These are phyloP conservation scores for Zizania palustris DNA, from an alignment of 202 grass and related monocot genomes.

Conservation along the genomic window DNA sequence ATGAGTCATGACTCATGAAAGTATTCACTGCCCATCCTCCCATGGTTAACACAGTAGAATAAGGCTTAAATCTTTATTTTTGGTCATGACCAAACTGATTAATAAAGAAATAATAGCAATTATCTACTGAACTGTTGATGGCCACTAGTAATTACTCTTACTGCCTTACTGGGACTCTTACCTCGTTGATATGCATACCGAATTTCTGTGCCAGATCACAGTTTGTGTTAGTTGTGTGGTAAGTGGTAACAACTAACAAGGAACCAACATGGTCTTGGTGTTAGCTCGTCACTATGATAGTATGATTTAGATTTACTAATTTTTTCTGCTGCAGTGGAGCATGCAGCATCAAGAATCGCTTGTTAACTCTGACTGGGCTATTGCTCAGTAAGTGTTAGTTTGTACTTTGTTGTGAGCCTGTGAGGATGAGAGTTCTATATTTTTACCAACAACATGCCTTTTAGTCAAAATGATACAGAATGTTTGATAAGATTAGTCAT, in stretches of 20 bases:
- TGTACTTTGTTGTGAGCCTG: neutral
- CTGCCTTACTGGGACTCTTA: neutral
- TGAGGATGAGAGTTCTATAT: neutral
- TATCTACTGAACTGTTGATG: neutral
- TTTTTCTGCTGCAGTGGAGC: constrained; percentile 9
- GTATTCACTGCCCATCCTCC: neutral
- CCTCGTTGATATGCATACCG: neutral
- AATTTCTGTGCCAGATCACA: neutral
- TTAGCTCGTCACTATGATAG: constrained; percentile 6
- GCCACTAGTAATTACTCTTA: constrained; percentile 17
- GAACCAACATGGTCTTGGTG: neutral
- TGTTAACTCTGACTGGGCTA: constrained; percentile 2
- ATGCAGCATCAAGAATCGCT: neutral
- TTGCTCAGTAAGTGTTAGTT: neutral
- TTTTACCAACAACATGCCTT: constrained; percentile 5
- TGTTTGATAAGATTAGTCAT: constrained; percentile 4
- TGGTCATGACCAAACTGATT: neutral
- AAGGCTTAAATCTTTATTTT: neutral
- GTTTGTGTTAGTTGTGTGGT: neutral
- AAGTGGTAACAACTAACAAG: neutral
- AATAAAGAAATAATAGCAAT: neutral
- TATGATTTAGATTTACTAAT: neutral
- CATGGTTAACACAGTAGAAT: constrained; percentile 9
- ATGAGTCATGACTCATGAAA: neutral
- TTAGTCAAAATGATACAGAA: constrained; percentile 2